These are phyloP conservation scores for Pilaira anomala DNA, from an alignment of 192 early-diverging fungal species.

Conservation along the genomic window DNA sequence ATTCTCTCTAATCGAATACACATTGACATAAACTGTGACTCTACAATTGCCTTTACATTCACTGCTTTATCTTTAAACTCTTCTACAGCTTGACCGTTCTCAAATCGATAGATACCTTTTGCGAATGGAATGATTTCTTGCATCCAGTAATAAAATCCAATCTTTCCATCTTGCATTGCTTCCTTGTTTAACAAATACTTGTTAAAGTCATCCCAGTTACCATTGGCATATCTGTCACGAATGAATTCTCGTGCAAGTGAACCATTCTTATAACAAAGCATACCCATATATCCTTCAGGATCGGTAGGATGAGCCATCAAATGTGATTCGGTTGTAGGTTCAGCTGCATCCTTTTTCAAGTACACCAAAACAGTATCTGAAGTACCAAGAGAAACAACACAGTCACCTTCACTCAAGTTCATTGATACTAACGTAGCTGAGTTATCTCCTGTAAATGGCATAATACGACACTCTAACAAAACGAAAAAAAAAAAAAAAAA, in stretches of 20 bases:
- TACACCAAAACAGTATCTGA: slow-evolving; percentile 73
- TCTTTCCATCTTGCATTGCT: slow-evolving; percentile 19
- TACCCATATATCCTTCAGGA: slow-evolving; percentile 58
- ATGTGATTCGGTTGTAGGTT: slow-evolving; percentile 32
- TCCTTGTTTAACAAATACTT: slow-evolving; percentile 28
- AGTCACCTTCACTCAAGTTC: slow-evolving; percentile 47
- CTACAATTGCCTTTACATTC: slow-evolving; percentile 67
- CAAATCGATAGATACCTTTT: slow-evolving; percentile 63
- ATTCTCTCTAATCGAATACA: slow-evolving; percentile 42
- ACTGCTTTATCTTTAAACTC: slow-evolving; percentile 36
- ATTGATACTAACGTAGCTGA: slow-evolving; percentile 64
- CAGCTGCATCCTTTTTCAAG: slow-evolving; percentile 36
- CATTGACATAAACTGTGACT: slow-evolving; percentile 76
- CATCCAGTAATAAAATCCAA: slow-evolving; percentile 73
- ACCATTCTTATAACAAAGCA: slow-evolving; percentile 86
- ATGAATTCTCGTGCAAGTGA: slow-evolving; percentile 74
- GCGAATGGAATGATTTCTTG: slow-evolving; percentile 76
- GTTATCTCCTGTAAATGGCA: slow-evolving; percentile 81
- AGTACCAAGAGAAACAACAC: slow-evolving; percentile 77
- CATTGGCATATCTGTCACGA: slow-evolving; percentile 49
- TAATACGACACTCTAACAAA: slow-evolving; percentile 48
- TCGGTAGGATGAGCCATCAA: slow-evolving; percentile 59
- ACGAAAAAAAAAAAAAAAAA: not conserved
- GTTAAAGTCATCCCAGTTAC: slow-evolving; percentile 62
- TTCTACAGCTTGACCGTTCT: slow-evolving; percentile 35